Conservation (phyloP, 768 basidiomycete genomes). For the Dacryopinax primogenitus region DNA sequence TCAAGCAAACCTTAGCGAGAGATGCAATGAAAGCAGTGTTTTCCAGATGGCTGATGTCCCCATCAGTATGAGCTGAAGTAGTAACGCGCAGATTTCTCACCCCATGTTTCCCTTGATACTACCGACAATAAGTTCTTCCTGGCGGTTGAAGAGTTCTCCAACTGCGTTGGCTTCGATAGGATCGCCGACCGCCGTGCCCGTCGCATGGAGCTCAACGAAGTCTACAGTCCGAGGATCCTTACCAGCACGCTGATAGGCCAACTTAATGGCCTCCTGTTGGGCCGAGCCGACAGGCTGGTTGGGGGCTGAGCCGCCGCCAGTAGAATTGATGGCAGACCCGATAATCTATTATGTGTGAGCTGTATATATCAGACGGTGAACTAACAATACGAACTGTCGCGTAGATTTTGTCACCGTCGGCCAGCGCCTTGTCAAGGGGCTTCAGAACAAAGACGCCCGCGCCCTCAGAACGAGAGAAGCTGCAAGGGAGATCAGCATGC, state of each 20-base stretch:
- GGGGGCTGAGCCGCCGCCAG: conserved; percentile 30
- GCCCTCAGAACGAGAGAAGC: conserved; percentile 32
- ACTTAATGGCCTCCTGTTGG: conserved; percentile 30
- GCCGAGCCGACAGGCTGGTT: conserved; percentile 31
- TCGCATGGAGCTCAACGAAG: conserved; percentile 40
- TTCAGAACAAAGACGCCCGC: conserved; percentile 32
- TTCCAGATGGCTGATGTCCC: conserved; percentile 30
- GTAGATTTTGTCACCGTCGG: conserved; percentile 33
- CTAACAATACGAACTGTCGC: conserved; percentile 25
- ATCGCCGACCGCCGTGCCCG: conserved; percentile 41
- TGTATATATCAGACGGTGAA: neutral
- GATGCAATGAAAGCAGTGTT: conserved; percentile 36
- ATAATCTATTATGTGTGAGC: conserved; percentile 27
- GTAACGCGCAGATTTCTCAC: conserved; percentile 20
- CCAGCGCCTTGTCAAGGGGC: conserved; percentile 29
- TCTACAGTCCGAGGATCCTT: conserved; percentile 33
- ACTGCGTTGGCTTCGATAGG: conserved; percentile 41
- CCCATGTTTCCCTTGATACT: conserved; percentile 40
- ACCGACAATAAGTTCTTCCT: conserved; percentile 30
- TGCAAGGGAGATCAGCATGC: neutral
- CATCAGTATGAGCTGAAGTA: conserved; percentile 3
- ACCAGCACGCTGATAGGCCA: conserved; percentile 27
- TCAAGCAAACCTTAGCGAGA: conserved; percentile 33
- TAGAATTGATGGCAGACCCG: conserved; percentile 31
- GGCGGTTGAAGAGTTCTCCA: conserved; percentile 28